Evolutionary conservation across 441 rosid genomes (phyloP).

Genomic region (Capsella rubella): DNA sequence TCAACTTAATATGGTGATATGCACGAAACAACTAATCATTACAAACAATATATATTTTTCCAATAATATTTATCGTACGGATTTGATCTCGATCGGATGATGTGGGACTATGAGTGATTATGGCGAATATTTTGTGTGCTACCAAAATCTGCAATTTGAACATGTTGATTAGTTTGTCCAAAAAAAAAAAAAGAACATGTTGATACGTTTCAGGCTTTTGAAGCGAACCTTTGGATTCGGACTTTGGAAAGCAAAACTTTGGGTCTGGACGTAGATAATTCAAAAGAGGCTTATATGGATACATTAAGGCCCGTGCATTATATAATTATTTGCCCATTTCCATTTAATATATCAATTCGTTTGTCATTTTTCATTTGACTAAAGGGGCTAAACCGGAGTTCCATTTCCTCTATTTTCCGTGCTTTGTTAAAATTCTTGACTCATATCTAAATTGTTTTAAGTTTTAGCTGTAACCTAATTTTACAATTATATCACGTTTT

Average conservation of each 20-base stretch:
- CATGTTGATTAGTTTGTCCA: too few relatives aligned
- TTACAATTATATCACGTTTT: neutral
- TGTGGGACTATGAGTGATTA: too few relatives aligned
- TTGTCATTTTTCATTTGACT: neutral
- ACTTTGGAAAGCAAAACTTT: neutral
- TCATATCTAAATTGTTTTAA: neutral
- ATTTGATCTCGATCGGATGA: too few relatives aligned
- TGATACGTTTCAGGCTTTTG: too few relatives aligned
- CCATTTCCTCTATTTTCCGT: neutral
- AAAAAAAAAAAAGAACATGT: too few relatives aligned
- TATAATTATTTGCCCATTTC: slow-evolving; percentile 8
- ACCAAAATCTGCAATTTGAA: too few relatives aligned
- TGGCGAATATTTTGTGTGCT: too few relatives aligned
- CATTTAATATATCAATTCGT: neutral
- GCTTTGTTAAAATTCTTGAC: neutral
- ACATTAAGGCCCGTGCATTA: neutral
- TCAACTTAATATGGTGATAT: too few relatives aligned
- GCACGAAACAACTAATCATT: too few relatives aligned
- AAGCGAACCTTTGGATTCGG: too few relatives aligned
- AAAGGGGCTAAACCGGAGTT: neutral
- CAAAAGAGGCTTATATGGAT: slow-evolving; percentile 10
- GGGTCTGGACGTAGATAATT: slow-evolving; percentile 4
- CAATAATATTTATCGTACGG: too few relatives aligned
- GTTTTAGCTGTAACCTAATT: neutral
- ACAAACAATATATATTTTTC: too few relatives aligned